Base-by-base conservation (phyloP, 1,284 basidiomycete genomes). In the Marasmius tenuissimus region DNA sequence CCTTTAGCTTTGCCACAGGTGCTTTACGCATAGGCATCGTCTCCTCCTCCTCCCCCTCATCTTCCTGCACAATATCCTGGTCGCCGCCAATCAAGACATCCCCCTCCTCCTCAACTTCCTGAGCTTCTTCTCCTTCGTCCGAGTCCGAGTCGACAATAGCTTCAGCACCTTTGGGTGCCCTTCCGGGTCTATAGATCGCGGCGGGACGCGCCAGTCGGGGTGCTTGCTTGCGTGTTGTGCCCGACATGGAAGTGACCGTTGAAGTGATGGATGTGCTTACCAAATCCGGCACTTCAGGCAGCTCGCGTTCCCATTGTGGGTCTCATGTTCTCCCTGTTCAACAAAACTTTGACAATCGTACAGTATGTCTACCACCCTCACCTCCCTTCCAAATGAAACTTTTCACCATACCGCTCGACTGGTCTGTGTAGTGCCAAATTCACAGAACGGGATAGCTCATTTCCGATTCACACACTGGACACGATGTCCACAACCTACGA, bases 171-270 rank as follows among this genome's bases (percentile, higher is more conserved):
- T 92, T 92, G 0, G 92, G 92, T 0, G 87, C 91, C 68, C 93
- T 93, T 60, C 92, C 91, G 68, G 90, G 91, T 88, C 91, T 91
- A 73, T 94, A 93, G 7, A 91, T 87, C 20, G 85, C 88, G 5
- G 86, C 91, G 12, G 92, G 91, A 54, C 83, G 80, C 20, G 90
- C 82, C 10, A 87, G 80, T 18, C 91, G 85, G 16, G 88, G 84
- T 12, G 90, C 91, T 64, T 85, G 85, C 67, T 92, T 92, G 61
- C 86, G 81, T 33, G 70, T 63, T 34, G 75, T 63, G 52, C 66
- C 69, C 69, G 70, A 71, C 27, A 35, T 38, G 42, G 34, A 33
- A 7, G 42, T 58, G n/a, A 8, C 10, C 14, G 16, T 34, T 8
- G 18, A 45, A 45, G 27, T 35, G 34, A 51, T 35, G 49, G 49